These are phyloP conservation scores for Ustilago vetiveriae DNA, from an alignment of 1,284 basidiomycete species.

Conservation along the genomic window DNA sequence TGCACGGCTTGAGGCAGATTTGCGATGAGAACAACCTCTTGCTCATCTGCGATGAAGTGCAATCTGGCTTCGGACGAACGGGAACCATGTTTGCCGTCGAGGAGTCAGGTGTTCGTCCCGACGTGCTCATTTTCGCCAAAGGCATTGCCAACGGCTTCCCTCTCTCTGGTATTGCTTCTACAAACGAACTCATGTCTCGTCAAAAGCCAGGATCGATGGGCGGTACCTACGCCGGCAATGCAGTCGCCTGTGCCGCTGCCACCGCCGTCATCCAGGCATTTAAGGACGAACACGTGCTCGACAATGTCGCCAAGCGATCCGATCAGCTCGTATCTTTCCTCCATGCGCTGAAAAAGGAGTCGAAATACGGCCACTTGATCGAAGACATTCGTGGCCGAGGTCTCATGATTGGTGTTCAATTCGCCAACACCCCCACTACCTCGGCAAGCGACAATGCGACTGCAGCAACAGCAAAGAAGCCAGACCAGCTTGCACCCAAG, in stretches of 20 bases:
- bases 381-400: conserved; percentile 62
- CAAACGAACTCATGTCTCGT: conserved; percentile 82
- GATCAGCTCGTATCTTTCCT: conserved; percentile 59
- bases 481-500: conserved; percentile 49
- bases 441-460: conserved; percentile 22
- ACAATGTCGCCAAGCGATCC: conserved; percentile 57
- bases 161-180: conserved; percentile 82
- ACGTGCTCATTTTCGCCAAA: conserved; percentile 90
- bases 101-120: conserved; percentile 80
- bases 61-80: conserved; percentile 73
- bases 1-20: conserved; percentile 80
- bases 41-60: conserved; percentile 96
- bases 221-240: conserved; percentile 64
- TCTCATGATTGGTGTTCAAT: conserved; percentile 65
- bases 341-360: conserved; percentile 29
- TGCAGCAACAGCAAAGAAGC: conserved; percentile 5
- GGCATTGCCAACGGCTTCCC: conserved; percentile 95
- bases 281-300: conserved; percentile 58
- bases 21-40: conserved; percentile 89
- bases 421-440: conserved; percentile 21
- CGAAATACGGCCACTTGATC: conserved; percentile 52
- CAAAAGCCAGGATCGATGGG: conserved; percentile 84
- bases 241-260: conserved; percentile 61
- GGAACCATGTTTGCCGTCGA: conserved; percentile 75
- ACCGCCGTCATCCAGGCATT: conserved; percentile 57